Evolutionary conservation across 441 rosid species (phyloP).

Genomic region (Syzygium malaccense): DNA sequence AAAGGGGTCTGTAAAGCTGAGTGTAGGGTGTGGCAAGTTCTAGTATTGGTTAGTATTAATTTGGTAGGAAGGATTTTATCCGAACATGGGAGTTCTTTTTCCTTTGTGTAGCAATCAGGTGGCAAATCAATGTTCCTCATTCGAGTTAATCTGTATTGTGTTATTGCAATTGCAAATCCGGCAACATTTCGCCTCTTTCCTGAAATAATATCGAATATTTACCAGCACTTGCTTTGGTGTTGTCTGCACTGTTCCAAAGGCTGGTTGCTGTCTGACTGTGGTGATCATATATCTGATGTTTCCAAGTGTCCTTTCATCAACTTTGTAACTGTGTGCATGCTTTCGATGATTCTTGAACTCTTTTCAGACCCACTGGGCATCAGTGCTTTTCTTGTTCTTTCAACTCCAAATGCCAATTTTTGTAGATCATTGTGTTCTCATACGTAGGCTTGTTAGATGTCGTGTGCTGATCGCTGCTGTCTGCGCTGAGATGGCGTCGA

Average conservation of each 20-base stretch:
- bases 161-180: neutral
- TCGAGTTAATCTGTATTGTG: neutral
- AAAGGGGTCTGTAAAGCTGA: slow-evolving; percentile 23
- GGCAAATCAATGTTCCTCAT: neutral
- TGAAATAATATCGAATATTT: neutral
- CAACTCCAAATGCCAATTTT: neutral
- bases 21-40: slow-evolving; percentile 15
- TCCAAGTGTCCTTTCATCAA: neutral
- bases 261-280: neutral
- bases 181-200: neutral
- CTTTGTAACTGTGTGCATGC: neutral
- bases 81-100: neutral
- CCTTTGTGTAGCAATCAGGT: neutral
- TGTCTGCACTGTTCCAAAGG: neutral
- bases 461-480: neutral
- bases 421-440: neutral
- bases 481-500: neutral
- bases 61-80: slow-evolving; percentile 15
- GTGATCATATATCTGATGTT: neutral
- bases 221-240: neutral
- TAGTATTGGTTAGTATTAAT: neutral
- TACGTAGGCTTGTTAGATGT: neutral
- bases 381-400: neutral
- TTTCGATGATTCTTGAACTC: neutral
- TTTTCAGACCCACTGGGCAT: neutral